A percentile compares a stretch with the other conserved stretches of the same genome.
Evolutionary conservation across 2,329 filamentous ascomycete species (phyloP).

Genomic region (Magnaporthiopsis rhizophila): DNA sequence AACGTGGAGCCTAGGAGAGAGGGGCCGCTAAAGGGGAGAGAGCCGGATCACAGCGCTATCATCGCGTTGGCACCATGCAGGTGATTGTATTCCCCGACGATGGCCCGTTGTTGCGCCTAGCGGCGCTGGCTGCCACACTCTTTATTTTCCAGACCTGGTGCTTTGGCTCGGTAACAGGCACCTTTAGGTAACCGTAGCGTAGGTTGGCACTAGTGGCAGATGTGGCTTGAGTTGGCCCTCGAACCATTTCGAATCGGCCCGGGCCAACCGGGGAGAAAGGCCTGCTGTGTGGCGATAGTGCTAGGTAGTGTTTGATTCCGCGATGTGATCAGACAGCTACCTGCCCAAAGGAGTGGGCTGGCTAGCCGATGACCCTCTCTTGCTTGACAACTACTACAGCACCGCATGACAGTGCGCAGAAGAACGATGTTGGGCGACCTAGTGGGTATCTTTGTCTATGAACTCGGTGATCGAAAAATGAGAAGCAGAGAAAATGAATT

Average conservation of each 20-base stretch:
- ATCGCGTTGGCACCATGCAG: neutral
- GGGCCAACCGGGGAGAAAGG: neutral
- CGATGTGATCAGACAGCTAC: too few relatives aligned
- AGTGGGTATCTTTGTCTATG: neutral
- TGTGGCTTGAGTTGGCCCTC: neutral
- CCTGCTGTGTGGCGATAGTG: neutral
- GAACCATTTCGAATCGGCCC: neutral
- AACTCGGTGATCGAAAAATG: neutral
- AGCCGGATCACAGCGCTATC: too few relatives aligned
- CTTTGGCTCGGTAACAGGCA: neutral
- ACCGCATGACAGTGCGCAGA: too few relatives aligned
- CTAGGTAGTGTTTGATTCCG: too few relatives aligned
- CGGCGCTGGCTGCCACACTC: too few relatives aligned
- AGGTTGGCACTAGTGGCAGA: neutral
- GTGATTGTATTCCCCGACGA: neutral
- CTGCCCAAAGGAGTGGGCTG: neutral
- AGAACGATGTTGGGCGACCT: neutral
- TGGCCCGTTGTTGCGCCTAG: neutral
- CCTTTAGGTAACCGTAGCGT: neutral
- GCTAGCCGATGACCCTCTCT: slow-evolving; percentile 2
- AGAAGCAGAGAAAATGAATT: neutral
- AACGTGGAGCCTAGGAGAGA: too few relatives aligned
- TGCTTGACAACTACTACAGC: too few relatives aligned
- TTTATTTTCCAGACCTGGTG: too few relatives aligned
- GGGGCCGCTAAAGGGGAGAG: too few relatives aligned